Conservation (phyloP, 805 yeast genomes). For the Metahyphopichia silvanorum region DNA sequence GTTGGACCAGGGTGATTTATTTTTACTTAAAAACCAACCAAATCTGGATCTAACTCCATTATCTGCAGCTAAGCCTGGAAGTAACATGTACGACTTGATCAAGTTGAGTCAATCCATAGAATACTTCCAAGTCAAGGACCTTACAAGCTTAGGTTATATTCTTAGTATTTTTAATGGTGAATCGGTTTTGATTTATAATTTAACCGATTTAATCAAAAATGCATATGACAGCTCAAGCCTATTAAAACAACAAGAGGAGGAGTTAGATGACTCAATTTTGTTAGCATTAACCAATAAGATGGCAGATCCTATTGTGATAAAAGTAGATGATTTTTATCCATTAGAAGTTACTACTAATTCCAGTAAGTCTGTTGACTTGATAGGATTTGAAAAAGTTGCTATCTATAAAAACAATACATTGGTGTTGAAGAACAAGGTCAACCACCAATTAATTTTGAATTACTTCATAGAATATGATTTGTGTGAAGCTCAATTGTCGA, state of each 20-base stretch:
- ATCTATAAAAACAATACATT: constrained; percentile 24
- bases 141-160: constrained; percentile 10
- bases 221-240: constrained; percentile 16
- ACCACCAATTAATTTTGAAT: constrained; percentile 42
- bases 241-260: constrained; percentile 4
- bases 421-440: constrained; percentile 28
- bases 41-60: not conserved
- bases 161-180: constrained; percentile 39
- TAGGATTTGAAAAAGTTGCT: constrained; percentile 39
- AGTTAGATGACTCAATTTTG: constrained; percentile 14
- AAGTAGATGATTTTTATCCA: constrained; percentile 22
- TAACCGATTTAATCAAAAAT: constrained; percentile 19
- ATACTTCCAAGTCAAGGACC: constrained; percentile 22
- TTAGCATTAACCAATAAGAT: constrained; percentile 3
- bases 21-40: constrained; percentile 30
- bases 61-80: constrained; percentile 8
- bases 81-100: constrained; percentile 34
- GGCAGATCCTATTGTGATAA: constrained; percentile 25
- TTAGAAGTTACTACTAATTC: constrained; percentile 12
- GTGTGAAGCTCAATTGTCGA: constrained; percentile 7
- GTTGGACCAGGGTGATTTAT: constrained; percentile 37
- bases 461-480: constrained; percentile 49
- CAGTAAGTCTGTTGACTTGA: constrained; percentile 30
- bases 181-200: constrained; percentile 25
- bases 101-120: constrained; percentile 28